A percentile compares a stretch with the other conserved stretches of the same genome.
Evolutionary conservation across 2,329 filamentous ascomycete species (phyloP).

Genomic region (Hypomyces rosellus): DNA sequence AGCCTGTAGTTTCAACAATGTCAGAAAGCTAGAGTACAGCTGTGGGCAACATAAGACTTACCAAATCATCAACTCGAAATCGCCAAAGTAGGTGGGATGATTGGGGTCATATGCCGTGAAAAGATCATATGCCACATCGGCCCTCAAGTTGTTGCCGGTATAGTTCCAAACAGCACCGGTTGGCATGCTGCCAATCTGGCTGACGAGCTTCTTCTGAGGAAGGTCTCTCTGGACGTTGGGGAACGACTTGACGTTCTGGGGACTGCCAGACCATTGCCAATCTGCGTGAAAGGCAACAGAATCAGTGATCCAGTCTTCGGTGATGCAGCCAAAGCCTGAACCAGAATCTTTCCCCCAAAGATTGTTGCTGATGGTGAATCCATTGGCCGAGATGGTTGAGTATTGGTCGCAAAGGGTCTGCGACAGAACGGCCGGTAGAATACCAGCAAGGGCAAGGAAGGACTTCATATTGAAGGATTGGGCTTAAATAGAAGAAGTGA

Average conservation of each 20-base stretch:
- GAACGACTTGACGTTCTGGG: conserved; percentile 36
- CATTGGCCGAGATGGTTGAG: conserved; percentile 15
- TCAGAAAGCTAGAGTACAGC: too few relatives aligned
- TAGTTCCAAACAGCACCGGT: conserved; percentile 29
- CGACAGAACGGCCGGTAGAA: background rate
- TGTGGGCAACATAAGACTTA: conserved; percentile 3
- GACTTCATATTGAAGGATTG: background rate
- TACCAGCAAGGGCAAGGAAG: background rate
- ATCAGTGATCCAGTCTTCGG: conserved; percentile 27
- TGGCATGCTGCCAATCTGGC: conserved; percentile 26
- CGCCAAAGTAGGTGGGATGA: conserved; percentile 28
- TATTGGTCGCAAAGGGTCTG: conserved; percentile 20
- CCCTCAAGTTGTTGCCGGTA: conserved; percentile 29
- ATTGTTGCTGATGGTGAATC: conserved; percentile 31
- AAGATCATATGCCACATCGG: conserved; percentile 54
- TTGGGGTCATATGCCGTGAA: conserved; percentile 43
- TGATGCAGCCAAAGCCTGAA: conserved; percentile 34
- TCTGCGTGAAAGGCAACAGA: conserved; percentile 33
- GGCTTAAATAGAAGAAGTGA: background rate
- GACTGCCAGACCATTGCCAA: conserved; percentile 34
- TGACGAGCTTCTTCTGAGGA: conserved; percentile 22
- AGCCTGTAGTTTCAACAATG: conserved; percentile 13
- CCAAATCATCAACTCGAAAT: conserved; percentile 61
- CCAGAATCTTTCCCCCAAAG: conserved; percentile 31
- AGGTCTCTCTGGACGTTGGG: conserved; percentile 21